Conservation (phyloP, 2,329 filamentous ascomycete species). For the Sclerotinia borealis region DNA sequence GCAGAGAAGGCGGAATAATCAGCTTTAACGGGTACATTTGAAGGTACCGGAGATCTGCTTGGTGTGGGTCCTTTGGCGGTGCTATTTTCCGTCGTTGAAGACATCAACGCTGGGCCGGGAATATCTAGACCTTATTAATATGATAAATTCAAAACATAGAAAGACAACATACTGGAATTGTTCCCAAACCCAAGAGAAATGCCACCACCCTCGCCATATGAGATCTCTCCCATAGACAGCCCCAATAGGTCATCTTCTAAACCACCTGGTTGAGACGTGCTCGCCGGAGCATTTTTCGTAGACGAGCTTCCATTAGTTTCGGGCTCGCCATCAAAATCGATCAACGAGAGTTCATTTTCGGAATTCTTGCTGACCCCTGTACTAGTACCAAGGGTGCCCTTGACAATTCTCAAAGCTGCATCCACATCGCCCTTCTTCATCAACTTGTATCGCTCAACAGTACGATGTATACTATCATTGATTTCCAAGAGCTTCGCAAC, state of each 20-base stretch:
- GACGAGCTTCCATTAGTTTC: slow-evolving; percentile 51
- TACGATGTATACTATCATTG: slow-evolving; percentile 97
- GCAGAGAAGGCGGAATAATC: slow-evolving; percentile 49
- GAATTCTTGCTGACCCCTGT: slow-evolving; percentile 59
- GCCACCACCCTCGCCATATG: slow-evolving; percentile 68
- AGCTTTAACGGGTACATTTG: slow-evolving; percentile 23
- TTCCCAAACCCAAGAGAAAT: slow-evolving; percentile 77
- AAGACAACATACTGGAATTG: slow-evolving; percentile 51
- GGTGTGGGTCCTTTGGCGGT: slow-evolving; percentile 47
- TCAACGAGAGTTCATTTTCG: slow-evolving; percentile 78
- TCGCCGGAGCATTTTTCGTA: slow-evolving; percentile 33
- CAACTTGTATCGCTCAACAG: slow-evolving; percentile 89
- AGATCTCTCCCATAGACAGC: slow-evolving; percentile 62
- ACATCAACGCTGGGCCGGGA: slow-evolving; percentile 56
- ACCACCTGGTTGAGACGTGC: slow-evolving; percentile 46
- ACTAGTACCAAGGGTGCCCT: slow-evolving; percentile 67
- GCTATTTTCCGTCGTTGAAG: slow-evolving; percentile 56
- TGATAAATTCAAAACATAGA: background rate
- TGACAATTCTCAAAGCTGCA: slow-evolving; percentile 74
- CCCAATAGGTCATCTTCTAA: slow-evolving; percentile 89
- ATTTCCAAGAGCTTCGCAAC: slow-evolving; percentile 94
- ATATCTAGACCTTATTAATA: slow-evolving; percentile 44
- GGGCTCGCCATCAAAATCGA: slow-evolving; percentile 72
- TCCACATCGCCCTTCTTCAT: slow-evolving; percentile 93
- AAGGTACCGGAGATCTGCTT: slow-evolving; percentile 29